Evolutionary conservation across 1,284 basidiomycete genomes (phyloP), one percentile per base, ranked within the genome.

Genomic region (Cystobasidium slooffiae): DNA sequence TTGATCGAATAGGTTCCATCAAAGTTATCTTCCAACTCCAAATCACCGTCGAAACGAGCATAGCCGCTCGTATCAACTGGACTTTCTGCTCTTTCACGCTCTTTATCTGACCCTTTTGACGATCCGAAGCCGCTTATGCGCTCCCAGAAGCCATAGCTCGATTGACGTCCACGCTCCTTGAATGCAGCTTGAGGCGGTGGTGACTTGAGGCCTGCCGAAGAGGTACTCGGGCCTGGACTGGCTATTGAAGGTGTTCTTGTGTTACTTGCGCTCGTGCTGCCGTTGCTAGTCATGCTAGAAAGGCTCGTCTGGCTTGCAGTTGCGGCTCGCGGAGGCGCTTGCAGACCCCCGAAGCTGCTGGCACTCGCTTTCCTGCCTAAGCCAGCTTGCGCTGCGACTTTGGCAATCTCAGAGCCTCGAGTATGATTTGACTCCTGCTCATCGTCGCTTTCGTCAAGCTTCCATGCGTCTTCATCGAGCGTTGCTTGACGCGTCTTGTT

Each of bases 61-160:
- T 72, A 72, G 16, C 69, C 69, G n/a, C 49, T 64, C 46, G 58
- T 61, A 67, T 55, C 49, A 52, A 51, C 49, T 22, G 52, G 64
- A 18, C 64, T 43, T 63, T 63, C 58, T 63, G 53, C 69, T 53
- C 61, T 51, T 49, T 72, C 69, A 61, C 55, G 47, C 41, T 72
- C 61, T 51, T 63, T 72, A 53, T 44, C 46, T n/a, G 46, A 58
- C 22, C 31, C 62, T 22, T 51, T 56, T 52, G 52, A 58, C 3
- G 55, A 59, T 5, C 69, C 69, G 20, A 72, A 55, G 20, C 69
- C 61, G 69, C 69, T 72, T 39, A 72, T 63, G 39, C 69, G 58
- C 49, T 72, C 69, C 69, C 69, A 72, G 39, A 72, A 72, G 10
- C 69, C 69, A 46, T 63, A 72, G 69, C 69, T 72, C 14, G 69